Percentiles rank a stretch among this genome's conserved stretches.
phyloP scores from a whole-genome alignment of 345 rosid species.

The Noccaea caerulescens region DNA sequence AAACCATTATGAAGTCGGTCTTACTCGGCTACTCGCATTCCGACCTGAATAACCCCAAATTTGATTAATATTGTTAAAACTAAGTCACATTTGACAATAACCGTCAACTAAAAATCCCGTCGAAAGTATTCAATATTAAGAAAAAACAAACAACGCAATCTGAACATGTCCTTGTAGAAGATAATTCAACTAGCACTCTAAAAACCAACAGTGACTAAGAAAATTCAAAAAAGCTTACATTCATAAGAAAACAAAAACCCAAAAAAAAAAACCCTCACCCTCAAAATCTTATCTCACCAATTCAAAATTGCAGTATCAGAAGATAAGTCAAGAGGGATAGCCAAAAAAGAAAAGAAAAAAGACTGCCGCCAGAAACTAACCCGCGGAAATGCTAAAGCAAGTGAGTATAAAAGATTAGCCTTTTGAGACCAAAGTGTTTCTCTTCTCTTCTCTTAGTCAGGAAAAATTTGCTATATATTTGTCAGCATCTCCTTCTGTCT shows the following conservation, averaged over 20 bases:
- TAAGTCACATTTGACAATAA: not conserved
- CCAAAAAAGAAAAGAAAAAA: not conserved
- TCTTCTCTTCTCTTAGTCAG: constrained; percentile 79
- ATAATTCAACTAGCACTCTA: constrained; percentile 34
- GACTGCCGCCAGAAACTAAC: not conserved
- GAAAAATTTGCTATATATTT: constrained; percentile 71
- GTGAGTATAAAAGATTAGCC: not conserved
- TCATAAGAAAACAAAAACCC: constrained; percentile 5
- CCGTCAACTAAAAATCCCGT: constrained; percentile 24
- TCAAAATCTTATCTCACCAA: constrained; percentile 15
- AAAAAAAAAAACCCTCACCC: not conserved
- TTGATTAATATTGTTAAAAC: constrained; percentile 11
- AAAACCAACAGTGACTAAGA: constrained; percentile 15
- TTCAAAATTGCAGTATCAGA: constrained; percentile 21
- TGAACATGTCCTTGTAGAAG: not conserved
- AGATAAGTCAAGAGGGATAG: not conserved
- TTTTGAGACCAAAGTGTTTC: not conserved
- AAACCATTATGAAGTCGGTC: not conserved
- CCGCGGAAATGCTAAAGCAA: not conserved
- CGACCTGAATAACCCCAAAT: not conserved
- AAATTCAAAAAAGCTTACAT: constrained; percentile 26
- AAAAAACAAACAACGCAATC: not conserved
- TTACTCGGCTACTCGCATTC: not conserved
- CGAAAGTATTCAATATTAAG: not conserved
- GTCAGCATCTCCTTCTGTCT: constrained; percentile 89